Percentiles rank a stretch among this genome's conserved stretches.
These are phyloP conservation scores for Pythium rishiriense DNA, from an alignment of 352 stramenopile species.

Conservation along the genomic window DNA sequence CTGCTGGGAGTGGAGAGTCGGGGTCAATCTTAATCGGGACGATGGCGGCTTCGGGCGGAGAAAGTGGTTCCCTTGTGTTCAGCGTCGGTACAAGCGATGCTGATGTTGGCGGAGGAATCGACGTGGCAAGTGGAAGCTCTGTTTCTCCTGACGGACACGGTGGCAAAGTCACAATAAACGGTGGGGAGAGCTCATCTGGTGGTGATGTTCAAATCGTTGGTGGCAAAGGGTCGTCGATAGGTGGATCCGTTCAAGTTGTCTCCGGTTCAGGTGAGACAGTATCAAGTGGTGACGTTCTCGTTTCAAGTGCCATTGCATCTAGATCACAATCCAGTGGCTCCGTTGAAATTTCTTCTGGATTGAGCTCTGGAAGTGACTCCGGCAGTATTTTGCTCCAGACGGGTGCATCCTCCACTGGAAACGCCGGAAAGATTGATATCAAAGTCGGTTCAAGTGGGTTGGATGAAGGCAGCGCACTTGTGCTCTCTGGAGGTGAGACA, in stretches of 20 bases:
- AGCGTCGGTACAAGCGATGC: slow-evolving; percentile 10
- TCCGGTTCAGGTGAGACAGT: slow-evolving; percentile 21
- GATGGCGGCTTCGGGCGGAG: background rate
- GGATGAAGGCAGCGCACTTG: slow-evolving; percentile 28
- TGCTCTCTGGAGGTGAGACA: slow-evolving; percentile 31
- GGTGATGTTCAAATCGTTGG: slow-evolving; percentile 13
- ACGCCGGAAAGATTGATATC: slow-evolving; percentile 30
- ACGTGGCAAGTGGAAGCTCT: background rate
- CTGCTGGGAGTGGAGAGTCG: background rate
- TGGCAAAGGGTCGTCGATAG: background rate
- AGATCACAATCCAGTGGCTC: slow-evolving; percentile 29
- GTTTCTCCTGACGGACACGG: background rate
- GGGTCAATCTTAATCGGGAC: slow-evolving; percentile 10
- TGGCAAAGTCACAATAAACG: slow-evolving; percentile 2
- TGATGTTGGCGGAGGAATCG: background rate
- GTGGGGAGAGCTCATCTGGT: slow-evolving; percentile 7
- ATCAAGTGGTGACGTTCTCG: slow-evolving; percentile 31
- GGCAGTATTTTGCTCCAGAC: slow-evolving; percentile 33
- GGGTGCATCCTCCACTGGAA: slow-evolving; percentile 17
- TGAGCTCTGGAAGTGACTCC: slow-evolving; percentile 23
- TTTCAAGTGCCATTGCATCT: slow-evolving; percentile 29
- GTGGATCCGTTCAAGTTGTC: slow-evolving; percentile 25
- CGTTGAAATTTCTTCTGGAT: slow-evolving; percentile 30
- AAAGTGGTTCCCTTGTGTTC: slow-evolving; percentile 4
- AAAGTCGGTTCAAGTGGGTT: slow-evolving; percentile 25